A percentile compares a stretch with the other conserved stretches of the same genome.
Evolutionary conservation across 257 asterid species (phyloP).

Genomic region (Nicotiana knightiana): DNA sequence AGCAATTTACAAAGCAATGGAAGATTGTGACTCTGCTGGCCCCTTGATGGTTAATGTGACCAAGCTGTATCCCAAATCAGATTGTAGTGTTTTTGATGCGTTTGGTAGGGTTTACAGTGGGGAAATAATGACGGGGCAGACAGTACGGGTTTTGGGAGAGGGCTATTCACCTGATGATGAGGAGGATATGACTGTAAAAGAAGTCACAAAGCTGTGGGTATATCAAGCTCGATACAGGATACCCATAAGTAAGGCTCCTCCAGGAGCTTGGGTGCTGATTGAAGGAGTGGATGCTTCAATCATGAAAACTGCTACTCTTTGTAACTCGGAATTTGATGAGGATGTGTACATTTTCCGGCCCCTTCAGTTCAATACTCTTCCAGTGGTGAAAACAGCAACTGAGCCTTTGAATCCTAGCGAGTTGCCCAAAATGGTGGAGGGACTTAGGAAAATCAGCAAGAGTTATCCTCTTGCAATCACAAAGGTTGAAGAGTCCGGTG

Average conservation of each 20-base stretch:
- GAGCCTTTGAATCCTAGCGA: conserved; percentile 98
- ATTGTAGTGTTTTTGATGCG: conserved; percentile 94
- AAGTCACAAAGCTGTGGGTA: conserved; percentile 91
- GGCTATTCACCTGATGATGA: conserved; percentile 99
- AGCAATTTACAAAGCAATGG: conserved; percentile 69
- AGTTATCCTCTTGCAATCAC: conserved; percentile 98
- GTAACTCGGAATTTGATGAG: conserved; percentile 72
- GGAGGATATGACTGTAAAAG: conserved; percentile 96
- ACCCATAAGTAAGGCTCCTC: conserved; percentile 91
- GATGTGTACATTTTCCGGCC: conserved; percentile 89
- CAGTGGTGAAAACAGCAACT: conserved; percentile 98
- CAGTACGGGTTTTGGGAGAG: conserved; percentile 89
- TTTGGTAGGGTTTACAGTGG: conserved; percentile 98
- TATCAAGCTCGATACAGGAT: conserved; percentile 98
- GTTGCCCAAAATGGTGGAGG: conserved; percentile 98
- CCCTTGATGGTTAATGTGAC: conserved; percentile 92
- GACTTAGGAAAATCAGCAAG: conserved; percentile 95
- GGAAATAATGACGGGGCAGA: conserved; percentile 84
- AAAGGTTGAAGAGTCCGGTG: conserved; percentile 97
- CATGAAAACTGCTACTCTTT: conserved; percentile 96
- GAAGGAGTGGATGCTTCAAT: conserved; percentile 99
- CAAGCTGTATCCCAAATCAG: conserved; percentile 88
- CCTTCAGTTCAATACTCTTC: conserved; percentile 90
- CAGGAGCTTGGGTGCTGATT: conserved; percentile 98
- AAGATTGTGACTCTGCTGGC: conserved; percentile 73